These are phyloP conservation scores for Chlorella sp. DNA, from an alignment of 139 green algal genomes.

Conservation along the genomic window DNA sequence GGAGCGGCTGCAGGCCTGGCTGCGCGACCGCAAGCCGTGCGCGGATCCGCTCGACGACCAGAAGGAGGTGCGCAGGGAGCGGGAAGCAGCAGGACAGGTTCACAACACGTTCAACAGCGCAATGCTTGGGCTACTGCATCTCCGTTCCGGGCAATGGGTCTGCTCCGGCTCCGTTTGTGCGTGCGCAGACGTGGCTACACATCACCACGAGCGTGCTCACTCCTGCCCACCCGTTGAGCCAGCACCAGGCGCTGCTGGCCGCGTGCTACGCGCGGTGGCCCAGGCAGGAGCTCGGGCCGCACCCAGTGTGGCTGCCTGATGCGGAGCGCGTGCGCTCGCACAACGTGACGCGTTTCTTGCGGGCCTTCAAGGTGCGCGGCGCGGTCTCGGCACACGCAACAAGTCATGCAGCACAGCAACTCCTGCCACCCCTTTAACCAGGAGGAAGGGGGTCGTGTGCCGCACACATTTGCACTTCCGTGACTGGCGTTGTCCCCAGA, in stretches of 20 bases:
- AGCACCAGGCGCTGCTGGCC: constrained; percentile 1
- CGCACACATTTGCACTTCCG: neutral
- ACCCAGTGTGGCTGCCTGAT: neutral
- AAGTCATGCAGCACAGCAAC: neutral
- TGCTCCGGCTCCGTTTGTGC: too few relatives aligned
- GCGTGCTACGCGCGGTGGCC: neutral
- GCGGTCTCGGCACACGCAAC: neutral
- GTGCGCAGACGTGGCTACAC: too few relatives aligned
- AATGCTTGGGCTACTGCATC: too few relatives aligned
- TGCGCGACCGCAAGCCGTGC: too few relatives aligned
- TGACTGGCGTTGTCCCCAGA: neutral
- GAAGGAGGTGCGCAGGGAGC: too few relatives aligned
- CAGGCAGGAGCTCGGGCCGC: neutral
- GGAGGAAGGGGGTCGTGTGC: neutral
- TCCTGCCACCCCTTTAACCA: neutral
- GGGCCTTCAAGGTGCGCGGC: neutral
- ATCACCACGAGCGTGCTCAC: neutral
- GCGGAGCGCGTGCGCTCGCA: neutral
- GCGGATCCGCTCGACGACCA: too few relatives aligned
- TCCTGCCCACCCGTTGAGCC: neutral
- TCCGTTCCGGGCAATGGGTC: too few relatives aligned
- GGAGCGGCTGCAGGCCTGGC: too few relatives aligned
- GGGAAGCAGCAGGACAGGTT: too few relatives aligned
- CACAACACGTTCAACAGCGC: too few relatives aligned
- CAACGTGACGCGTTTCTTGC: constrained; percentile 2